Base-by-base conservation (phyloP, 306 rosid genomes). In the Pachyrhizus erosus region DNA sequence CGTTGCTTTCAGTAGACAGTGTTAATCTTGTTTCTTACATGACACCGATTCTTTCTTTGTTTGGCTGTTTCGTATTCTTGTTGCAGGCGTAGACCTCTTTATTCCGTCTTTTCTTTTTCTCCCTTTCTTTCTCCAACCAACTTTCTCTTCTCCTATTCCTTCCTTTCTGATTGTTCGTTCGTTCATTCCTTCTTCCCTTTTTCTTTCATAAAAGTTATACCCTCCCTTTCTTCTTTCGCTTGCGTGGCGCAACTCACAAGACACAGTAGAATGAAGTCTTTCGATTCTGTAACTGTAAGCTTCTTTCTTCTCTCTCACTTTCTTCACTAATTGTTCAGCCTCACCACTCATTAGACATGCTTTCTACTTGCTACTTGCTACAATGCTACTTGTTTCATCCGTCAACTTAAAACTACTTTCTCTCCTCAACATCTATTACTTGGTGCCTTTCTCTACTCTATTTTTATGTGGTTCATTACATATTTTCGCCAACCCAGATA, bases 221-320 rank as follows among this genome's bases (percentile, higher is more conserved):
- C 86, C 65, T 70, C 66, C 40, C 73, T 73, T 69, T 58, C 70
- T 73, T 31, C 80, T 26, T 60, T 83, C 61, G 14, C 76, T 39
- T 24, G 61, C 73, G 12, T 39, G 24, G 61, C 73, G 12, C 61
- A 24, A 48, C 15, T 54, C 65, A 60, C 18, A 12, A 12, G 8
- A 2, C 34, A 27, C 1, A 33, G 31, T 60, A 13, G 27, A 73
- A 89, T 87, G 89, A 89, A 87, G 73, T 52, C 86, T 86, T 76
- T 76, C 75, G 72, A 75, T 84, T 73, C 85, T 68, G 85, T 87
- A 82, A 82, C 88, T 26, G 92, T 89, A 82, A 85, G 83, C 72
- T 85, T 78, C 40, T 73, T 67, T 9, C 9, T 37, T 69, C 43
- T n/a, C 10, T 17, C 57, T 17, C 54, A 8, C 48, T 83, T 34